Conservation (phyloP, 352 stramenopile species). For the Globisporangium nunn region DNA sequence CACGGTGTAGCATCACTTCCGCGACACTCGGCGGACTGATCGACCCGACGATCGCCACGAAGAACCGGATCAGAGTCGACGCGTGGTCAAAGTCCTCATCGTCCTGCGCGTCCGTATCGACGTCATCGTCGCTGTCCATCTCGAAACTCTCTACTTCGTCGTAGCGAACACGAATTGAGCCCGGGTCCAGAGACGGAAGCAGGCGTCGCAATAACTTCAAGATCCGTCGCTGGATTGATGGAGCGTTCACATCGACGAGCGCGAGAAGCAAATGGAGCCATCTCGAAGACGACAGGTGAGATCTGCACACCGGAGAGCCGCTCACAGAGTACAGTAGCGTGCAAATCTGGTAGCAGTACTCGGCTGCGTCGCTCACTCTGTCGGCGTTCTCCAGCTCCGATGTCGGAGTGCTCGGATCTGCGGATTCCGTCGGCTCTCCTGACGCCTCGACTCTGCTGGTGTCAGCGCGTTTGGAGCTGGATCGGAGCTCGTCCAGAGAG, state of each 20-base stretch:
- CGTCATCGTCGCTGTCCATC: conserved; percentile 80
- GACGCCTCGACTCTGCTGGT: conserved; percentile 9
- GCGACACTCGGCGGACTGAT: conserved; percentile 67
- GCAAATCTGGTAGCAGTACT: conserved; percentile 90
- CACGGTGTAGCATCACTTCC: conserved; percentile 39
- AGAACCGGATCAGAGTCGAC: conserved; percentile 64
- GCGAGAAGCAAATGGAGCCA: conserved; percentile 80
- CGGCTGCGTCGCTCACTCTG: conserved; percentile 46
- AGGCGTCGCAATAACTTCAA: conserved; percentile 79
- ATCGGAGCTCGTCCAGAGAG: conserved; percentile 66
- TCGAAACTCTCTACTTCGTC: conserved; percentile 71
- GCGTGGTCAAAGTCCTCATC: conserved; percentile 52
- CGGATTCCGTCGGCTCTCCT: conserved; percentile 32
- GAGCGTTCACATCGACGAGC: conserved; percentile 65
- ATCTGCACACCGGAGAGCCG: conserved; percentile 69
- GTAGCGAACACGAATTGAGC: conserved; percentile 49
- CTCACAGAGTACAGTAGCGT: conserved; percentile 84
- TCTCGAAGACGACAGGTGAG: conserved; percentile 74
- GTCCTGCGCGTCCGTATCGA: conserved; percentile 44
- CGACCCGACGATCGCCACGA: conserved; percentile 64
- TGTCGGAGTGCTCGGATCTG: conserved; percentile 27
- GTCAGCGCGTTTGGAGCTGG: conserved; percentile 14
- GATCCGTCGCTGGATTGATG: conserved; percentile 73
- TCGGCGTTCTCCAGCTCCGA: conserved; percentile 27
- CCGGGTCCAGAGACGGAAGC: conserved; percentile 64